Percentiles rank a stretch among this genome's conserved stretches.
These are phyloP conservation scores for Musa troglodytarum DNA, from an alignment of 176 grass and related monocot species.

Conservation along the genomic window DNA sequence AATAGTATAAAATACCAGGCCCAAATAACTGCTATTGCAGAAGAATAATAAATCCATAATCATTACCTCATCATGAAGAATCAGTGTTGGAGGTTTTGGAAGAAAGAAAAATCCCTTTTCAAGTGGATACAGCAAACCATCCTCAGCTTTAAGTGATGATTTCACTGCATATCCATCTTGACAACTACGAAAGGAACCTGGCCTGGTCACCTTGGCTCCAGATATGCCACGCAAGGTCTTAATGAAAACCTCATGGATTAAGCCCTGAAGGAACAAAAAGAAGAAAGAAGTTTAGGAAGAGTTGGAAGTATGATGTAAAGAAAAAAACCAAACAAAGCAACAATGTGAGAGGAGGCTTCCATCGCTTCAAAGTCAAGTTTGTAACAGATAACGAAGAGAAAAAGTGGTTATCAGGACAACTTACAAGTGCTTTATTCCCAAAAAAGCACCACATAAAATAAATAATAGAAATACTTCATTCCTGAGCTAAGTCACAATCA, in stretches of 20 bases:
- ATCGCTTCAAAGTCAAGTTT: no score
- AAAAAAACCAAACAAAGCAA: neutral
- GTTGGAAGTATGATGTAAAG: neutral
- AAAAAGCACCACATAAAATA: no score
- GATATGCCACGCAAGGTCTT: conserved; percentile 88
- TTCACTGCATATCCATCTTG: conserved; percentile 98
- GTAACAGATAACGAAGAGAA: no score
- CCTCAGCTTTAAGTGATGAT: conserved; percentile 99
- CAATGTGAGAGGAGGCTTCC: no score
- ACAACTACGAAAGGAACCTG: conserved; percentile 76
- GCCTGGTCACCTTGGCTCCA: conserved; percentile 87
- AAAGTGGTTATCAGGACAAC: no score
- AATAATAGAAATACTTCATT: no score
- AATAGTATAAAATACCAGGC: no score
- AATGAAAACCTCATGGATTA: conserved; percentile 87
- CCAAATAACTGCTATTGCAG: no score
- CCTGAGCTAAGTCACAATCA: conserved; percentile 5
- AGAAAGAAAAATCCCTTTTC: conserved; percentile 99
- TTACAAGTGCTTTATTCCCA: no score
- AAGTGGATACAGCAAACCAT: conserved; percentile 90
- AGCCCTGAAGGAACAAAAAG: conserved; percentile 40
- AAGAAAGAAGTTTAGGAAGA: neutral
- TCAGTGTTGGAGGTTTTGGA: conserved; percentile 96
- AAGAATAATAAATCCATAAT: conserved; percentile 9
- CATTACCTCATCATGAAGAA: conserved; percentile 87